Percentiles rank a stretch among this genome's conserved stretches.
phyloP scores from a whole-genome alignment of 139 green algal genomes.

The Spirogloea muscicola region DNA sequence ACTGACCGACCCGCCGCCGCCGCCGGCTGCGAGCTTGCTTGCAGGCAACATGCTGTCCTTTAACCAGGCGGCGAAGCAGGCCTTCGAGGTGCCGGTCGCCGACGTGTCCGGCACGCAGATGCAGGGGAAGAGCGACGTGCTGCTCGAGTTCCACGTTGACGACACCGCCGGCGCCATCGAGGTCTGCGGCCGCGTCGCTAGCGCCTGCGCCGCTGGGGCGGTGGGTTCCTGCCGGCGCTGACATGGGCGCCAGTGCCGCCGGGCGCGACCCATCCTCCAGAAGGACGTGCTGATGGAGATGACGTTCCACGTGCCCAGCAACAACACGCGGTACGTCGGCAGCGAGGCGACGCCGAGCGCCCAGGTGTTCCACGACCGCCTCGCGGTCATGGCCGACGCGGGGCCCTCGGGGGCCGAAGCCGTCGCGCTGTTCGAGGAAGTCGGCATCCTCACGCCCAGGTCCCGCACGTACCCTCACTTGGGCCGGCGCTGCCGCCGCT shows the following conservation, averaged over 20 bases:
- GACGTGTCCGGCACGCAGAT: constrained; percentile 63
- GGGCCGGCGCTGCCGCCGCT: too few species aligned
- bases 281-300: constrained; percentile 86
- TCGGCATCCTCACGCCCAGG: constrained; percentile 57
- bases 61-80: constrained; percentile 62
- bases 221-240: too few species aligned
- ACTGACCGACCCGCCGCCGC: too few species aligned
- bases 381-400: constrained; percentile 39
- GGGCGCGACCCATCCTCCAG: background rate
- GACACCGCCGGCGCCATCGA: constrained; percentile 61
- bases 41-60: constrained; percentile 70
- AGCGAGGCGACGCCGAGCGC: constrained; percentile 20
- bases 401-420: constrained; percentile 33
- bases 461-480: too few species aligned
- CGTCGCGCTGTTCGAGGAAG: constrained; percentile 65
- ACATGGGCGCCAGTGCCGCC: background rate
- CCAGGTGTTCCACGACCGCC: constrained; percentile 30
- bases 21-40: too few species aligned
- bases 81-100: constrained; percentile 76
- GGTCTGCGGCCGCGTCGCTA: too few species aligned
- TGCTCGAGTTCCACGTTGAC: constrained; percentile 87
- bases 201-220: background rate
- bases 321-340: constrained; percentile 43
- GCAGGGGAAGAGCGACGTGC: constrained; percentile 78
- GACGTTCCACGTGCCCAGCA: constrained; percentile 69